These are phyloP conservation scores for Nematodospora valgi DNA, from an alignment of 805 yeast genomes.

Conservation along the genomic window DNA sequence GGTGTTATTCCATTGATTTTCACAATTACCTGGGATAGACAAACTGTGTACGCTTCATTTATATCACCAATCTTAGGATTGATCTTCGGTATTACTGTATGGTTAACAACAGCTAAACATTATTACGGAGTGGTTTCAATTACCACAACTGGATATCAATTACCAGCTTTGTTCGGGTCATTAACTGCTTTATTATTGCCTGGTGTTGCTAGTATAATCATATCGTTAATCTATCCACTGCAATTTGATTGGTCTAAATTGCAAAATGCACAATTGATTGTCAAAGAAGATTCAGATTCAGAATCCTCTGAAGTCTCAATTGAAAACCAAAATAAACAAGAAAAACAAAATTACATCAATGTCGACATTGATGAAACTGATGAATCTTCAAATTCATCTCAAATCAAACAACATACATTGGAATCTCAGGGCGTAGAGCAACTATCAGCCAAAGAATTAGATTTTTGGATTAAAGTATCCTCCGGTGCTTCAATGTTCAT, in stretches of 20 bases:
- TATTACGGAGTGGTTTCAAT: constrained; percentile 25
- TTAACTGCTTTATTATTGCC: constrained; percentile 32
- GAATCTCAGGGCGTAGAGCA: neutral
- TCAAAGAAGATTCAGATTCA: constrained; percentile 6
- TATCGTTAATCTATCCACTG: constrained; percentile 24
- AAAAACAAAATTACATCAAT: constrained; percentile 1
- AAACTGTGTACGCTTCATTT: constrained; percentile 25
- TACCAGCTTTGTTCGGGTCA: constrained; percentile 33
- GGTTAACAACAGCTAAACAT: constrained; percentile 29
- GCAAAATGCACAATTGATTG: constrained; percentile 17
- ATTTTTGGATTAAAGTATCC: constrained; percentile 22
- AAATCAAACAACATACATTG: constrained; percentile 1
- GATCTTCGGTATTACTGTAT: constrained; percentile 24
- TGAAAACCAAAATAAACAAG: constrained; percentile 1
- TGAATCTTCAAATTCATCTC: constrained; percentile 2
- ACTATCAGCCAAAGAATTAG: constrained; percentile 9
- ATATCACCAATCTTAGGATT: constrained; percentile 31
- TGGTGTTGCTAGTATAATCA: constrained; percentile 22
- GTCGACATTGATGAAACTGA: constrained; percentile 5
- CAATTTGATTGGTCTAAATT: constrained; percentile 28
- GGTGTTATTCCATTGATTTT: constrained; percentile 35
- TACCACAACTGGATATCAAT: constrained; percentile 23
- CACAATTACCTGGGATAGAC: constrained; percentile 32
- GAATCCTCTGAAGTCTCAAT: neutral
- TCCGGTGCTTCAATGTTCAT: constrained; percentile 21